phyloP scores from a whole-genome alignment of 768 basidiomycete genomes.

The Amylocystis lapponica region DNA sequence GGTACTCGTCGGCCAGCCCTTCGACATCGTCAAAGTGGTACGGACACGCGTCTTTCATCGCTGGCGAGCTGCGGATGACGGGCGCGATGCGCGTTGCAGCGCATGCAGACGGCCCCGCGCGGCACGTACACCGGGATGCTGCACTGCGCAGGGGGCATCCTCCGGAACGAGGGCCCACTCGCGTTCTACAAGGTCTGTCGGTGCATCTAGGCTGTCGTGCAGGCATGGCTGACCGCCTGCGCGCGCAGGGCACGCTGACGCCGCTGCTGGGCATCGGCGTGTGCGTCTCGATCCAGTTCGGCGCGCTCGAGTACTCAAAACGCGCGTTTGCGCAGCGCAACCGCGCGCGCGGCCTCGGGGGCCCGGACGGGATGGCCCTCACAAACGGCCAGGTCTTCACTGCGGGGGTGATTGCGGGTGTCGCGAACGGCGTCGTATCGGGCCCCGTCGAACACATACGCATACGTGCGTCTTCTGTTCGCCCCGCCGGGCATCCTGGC shows the following conservation, averaged over 20 bases:
- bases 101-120: constrained; percentile 90
- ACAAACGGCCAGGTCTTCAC: constrained; percentile 59
- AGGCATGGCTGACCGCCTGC: neutral
- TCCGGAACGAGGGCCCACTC: constrained; percentile 87
- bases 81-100: constrained; percentile 36
- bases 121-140: constrained; percentile 88
- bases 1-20: constrained; percentile 91
- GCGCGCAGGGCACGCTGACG: constrained; percentile 73
- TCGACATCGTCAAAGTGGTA: constrained; percentile 97
- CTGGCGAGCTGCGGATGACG: constrained; percentile 1
- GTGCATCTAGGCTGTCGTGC: neutral
- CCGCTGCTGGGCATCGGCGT: constrained; percentile 89
- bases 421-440: constrained; percentile 89
- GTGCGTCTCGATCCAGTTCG: constrained; percentile 96
- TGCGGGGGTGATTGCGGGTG: constrained; percentile 79
- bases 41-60: constrained; percentile 26
- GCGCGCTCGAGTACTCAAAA: constrained; percentile 81
- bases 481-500: neutral
- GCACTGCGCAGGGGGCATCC: constrained; percentile 83
- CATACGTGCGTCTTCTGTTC: constrained; percentile 62
- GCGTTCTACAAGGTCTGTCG: constrained; percentile 86
- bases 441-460: constrained; percentile 97
- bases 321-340: constrained; percentile 70
- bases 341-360: constrained; percentile 49
- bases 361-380: constrained; percentile 57